Evolutionary conservation across 1,284 basidiomycete genomes (phyloP).

Genomic region (Hymenochaete sp.): DNA sequence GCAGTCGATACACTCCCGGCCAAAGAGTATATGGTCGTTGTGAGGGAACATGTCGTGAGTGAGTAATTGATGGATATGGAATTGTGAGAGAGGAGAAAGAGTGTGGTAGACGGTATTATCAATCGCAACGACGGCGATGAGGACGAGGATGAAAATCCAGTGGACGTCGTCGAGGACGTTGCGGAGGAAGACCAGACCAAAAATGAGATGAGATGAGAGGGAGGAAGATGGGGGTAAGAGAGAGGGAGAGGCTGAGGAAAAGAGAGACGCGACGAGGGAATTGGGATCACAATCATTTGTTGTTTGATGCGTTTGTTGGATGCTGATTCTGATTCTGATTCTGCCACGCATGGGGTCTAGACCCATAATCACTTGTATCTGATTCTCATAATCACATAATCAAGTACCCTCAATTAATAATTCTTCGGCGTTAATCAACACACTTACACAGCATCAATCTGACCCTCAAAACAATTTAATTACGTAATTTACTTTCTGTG

Average conservation of each 20-base stretch:
- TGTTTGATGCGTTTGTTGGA: too few relatives aligned
- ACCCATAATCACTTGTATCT: too few relatives aligned
- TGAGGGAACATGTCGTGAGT: slow-evolving; percentile 43
- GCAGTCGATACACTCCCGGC: slow-evolving; percentile 30
- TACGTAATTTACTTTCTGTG: too few relatives aligned
- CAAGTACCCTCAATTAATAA: background rate
- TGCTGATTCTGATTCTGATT: too few relatives aligned
- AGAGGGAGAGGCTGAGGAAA: background rate
- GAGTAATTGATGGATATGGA: slow-evolving; percentile 25
- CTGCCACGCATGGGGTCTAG: too few relatives aligned
- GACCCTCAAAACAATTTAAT: too few relatives aligned
- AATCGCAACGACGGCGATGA: slow-evolving; percentile 13
- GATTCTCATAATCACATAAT: background rate
- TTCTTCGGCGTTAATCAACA: background rate
- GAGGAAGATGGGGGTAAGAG: background rate
- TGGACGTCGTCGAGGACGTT: slow-evolving; percentile 6
- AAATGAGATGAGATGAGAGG: background rate
- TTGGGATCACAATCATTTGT: too few relatives aligned
- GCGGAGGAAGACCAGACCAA: background rate
- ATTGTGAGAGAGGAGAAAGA: slow-evolving; percentile 27
- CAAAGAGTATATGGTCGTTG: slow-evolving; percentile 28
- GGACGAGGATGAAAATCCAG: slow-evolving; percentile 1
- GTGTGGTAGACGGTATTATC: slow-evolving; percentile 1
- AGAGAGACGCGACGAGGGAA: too few relatives aligned
- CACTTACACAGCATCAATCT: background rate